Evolutionary conservation across 106 monocot genomes (phyloP), one percentile per base, ranked within the genome.

Genomic region (Narthecium ossifragum): DNA sequence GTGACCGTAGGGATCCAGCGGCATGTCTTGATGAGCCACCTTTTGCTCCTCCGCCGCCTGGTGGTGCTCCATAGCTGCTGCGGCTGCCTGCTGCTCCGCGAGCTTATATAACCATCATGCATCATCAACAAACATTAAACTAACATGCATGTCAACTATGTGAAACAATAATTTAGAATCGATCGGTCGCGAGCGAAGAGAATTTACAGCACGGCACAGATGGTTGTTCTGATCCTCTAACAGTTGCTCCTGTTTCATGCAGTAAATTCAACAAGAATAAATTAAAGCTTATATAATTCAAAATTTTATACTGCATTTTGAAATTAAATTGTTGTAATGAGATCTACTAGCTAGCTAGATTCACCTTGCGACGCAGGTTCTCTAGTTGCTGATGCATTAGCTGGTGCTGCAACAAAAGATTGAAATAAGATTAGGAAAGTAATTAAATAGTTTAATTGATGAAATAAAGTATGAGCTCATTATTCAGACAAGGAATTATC

Each of bases 361-460:
- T 36, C 74, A 71, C 91, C 92, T 78, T 87, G 48, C 64, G 67
- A 43, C 75, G 77, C 29, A 92, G 66, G 62, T 86, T 83, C 4
- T 73, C 75, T 22, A 80, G 45, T 34, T 92, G 86, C 52, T 86
- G 86, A 31, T 69, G 53, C 56, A 92, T 55, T 34, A 92, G 60
- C 26, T 92, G 63, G 34, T 86, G 43, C 86, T 92, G 83, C n/a
- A 43, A 25, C 21, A 41, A 7, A 5, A 55, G 8, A n/a, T 31
- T n/a, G n/a, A 17, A 0, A 43, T 17, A 3, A 43, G 43, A 43
- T 43, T 13, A 43, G 43, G 43, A 13, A n/a, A n/a, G n/a, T n/a
- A n/a, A n/a, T n/a, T n/a, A n/a, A n/a, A n/a, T n/a, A n/a, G n/a
- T n/a, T n/a, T n/a, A n/a, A n/a, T n/a, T n/a, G n/a, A n/a, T n/a